Conservation (phyloP, 2,329 filamentous ascomycete genomes). For the Diaporthe vexans region DNA sequence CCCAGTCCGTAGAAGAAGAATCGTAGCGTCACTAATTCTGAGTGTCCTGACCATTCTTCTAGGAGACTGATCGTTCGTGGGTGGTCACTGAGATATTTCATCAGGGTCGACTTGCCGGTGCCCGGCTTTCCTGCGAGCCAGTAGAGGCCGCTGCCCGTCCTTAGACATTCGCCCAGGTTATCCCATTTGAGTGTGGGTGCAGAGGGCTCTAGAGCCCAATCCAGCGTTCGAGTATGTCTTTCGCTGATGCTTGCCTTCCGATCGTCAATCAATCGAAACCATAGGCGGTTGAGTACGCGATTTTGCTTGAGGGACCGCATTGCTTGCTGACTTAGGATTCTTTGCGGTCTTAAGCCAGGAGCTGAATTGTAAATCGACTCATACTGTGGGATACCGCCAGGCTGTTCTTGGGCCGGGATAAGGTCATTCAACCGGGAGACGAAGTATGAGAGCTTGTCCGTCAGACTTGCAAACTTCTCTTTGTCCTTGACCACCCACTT, state of each 20-base stretch:
- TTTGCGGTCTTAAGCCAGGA: too few species aligned
- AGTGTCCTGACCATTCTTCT: neutral
- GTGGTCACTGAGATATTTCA: conserved; percentile 7
- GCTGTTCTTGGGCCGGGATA: neutral
- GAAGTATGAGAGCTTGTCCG: neutral
- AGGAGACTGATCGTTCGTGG: neutral
- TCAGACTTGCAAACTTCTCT: neutral
- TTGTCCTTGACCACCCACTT: neutral
- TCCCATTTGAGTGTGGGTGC: neutral
- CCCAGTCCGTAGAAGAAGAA: conserved; percentile 19
- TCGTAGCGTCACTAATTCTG: neutral
- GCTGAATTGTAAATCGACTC: too few species aligned
- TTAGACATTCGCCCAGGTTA: conserved; percentile 8
- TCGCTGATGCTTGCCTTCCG: neutral
- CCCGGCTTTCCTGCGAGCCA: conserved; percentile 21
- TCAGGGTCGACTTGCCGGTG: conserved; percentile 27
- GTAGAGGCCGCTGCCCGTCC: neutral
- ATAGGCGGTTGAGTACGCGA: neutral
- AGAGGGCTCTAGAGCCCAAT: neutral
- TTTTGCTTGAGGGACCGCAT: neutral
- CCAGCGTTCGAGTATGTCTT: neutral
- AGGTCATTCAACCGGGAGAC: neutral
- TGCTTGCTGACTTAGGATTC: neutral
- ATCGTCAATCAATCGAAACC: neutral
- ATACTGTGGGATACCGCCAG: neutral